These are phyloP conservation scores for Blechomonas ayalai DNA, from an alignment of 208 protist species.

Conservation along the genomic window DNA sequence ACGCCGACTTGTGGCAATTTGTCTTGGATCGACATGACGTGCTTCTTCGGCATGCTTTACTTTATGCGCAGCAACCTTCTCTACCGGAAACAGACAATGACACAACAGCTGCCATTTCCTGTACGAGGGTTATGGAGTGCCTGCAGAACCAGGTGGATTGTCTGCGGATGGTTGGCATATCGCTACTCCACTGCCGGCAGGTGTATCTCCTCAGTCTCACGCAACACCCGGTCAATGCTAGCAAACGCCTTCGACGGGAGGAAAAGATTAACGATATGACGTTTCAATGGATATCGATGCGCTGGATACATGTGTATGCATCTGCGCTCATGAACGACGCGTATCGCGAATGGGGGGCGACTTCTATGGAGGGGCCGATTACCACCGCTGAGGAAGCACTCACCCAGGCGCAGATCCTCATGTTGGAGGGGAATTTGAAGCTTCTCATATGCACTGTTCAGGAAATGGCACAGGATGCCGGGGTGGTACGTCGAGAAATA, in stretches of 20 bases:
- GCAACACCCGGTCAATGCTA: slow-evolving; percentile 3
- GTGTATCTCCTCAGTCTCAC: background rate
- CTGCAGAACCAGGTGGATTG: slow-evolving; percentile 11
- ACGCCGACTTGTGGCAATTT: slow-evolving; percentile 65
- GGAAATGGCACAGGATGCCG: background rate
- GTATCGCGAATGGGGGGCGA: no score
- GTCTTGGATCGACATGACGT: slow-evolving; percentile 53
- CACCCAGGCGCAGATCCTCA: slow-evolving; percentile 6
- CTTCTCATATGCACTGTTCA: slow-evolving; percentile 8
- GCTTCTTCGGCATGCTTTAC: slow-evolving; percentile 42
- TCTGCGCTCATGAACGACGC: slow-evolving; percentile 24
- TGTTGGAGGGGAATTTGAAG: slow-evolving; percentile 27
- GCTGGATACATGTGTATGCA: slow-evolving; percentile 10
- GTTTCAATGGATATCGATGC: slow-evolving; percentile 15
- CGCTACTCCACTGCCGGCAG: slow-evolving; percentile 29
- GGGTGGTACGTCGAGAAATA: background rate
- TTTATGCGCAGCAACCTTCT: slow-evolving; percentile 15
- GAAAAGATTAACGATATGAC: background rate
- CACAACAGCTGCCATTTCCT: no score
- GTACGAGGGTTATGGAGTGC: no score
- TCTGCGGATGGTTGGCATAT: slow-evolving; percentile 22
- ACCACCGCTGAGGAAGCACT: background rate
- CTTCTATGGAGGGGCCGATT: slow-evolving; percentile 10
- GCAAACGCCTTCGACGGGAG: slow-evolving; percentile 16
- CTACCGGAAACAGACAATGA: background rate